Evolutionary conservation across 345 rosid genomes (phyloP).

Genomic region (Camelina laxa): DNA sequence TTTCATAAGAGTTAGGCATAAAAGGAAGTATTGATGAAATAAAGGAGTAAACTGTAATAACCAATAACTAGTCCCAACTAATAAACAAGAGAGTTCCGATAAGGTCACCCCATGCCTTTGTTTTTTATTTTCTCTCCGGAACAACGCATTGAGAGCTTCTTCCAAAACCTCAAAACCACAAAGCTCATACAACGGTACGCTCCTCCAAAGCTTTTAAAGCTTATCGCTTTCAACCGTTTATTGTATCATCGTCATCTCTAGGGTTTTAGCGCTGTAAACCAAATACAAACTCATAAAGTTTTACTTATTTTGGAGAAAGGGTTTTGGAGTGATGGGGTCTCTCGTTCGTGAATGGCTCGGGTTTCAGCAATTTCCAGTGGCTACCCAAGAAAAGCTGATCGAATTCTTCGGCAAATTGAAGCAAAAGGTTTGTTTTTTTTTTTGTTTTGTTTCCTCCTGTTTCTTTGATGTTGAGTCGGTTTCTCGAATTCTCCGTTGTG

Average conservation of each 20-base stretch:
- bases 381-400: conserved; percentile 63
- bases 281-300: neutral
- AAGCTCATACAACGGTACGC: conserved; percentile 34
- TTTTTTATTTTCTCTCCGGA: neutral
- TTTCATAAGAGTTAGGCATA: neutral
- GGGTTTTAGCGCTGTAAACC: neutral
- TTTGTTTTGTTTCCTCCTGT: neutral
- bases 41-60: conserved; percentile 28
- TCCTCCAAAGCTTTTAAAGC: neutral
- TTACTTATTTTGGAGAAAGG: neutral
- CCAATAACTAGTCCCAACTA: neutral
- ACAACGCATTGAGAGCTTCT: conserved; percentile 14
- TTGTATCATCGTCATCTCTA: neutral
- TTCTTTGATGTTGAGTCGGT: neutral
- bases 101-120: conserved; percentile 26
- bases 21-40: conserved; percentile 1
- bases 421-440: conserved; percentile 60
- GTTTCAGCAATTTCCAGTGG: conserved; percentile 77
- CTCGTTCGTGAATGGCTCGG: conserved; percentile 76
- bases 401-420: conserved; percentile 69
- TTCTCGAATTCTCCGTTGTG: conserved; percentile 24
- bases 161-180: conserved; percentile 21
- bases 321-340: conserved; percentile 51
- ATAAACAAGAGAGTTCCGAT: conserved; percentile 30
- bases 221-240: conserved; percentile 11